Evolutionary conservation across 768 basidiomycete species (phyloP).

Genomic region (Hygrocybe punicea): DNA sequence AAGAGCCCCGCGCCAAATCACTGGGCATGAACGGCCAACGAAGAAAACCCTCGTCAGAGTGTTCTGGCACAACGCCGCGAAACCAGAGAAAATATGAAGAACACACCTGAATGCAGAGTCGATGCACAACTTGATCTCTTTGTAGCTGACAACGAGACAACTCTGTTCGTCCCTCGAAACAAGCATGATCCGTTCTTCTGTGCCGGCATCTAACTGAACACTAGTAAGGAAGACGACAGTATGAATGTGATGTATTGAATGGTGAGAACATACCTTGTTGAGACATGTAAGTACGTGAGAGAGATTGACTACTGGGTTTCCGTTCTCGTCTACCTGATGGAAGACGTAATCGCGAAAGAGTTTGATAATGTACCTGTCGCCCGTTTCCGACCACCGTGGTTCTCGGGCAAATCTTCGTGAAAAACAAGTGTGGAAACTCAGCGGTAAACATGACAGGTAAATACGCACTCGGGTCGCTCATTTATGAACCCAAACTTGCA

Average conservation of each 20-base stretch:
- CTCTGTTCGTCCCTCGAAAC: conserved; percentile 94
- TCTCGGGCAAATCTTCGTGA: conserved; percentile 84
- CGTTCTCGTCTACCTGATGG: conserved; percentile 91
- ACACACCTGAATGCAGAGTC: conserved; percentile 80
- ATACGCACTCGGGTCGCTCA: conserved; percentile 91
- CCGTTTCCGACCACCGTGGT: conserved; percentile 96
- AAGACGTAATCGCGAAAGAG: conserved; percentile 98
- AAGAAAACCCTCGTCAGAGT: no score
- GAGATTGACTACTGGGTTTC: conserved; percentile 85
- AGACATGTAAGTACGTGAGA: conserved; percentile 88
- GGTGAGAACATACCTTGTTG: conserved; percentile 68
- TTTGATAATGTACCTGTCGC: conserved; percentile 96
- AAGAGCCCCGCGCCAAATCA: conserved; percentile 41
- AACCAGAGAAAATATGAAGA: not conserved
- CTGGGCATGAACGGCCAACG: conserved; percentile 27
- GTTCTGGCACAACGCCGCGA: not conserved
- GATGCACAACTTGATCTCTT: conserved; percentile 83
- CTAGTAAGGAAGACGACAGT: not conserved
- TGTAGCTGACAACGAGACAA: conserved; percentile 90
- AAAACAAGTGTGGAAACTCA: not conserved
- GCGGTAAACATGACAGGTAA: not conserved
- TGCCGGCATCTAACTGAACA: conserved; percentile 62
- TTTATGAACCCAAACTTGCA: conserved; percentile 98
- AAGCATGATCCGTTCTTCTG: conserved; percentile 93
- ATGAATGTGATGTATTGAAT: not conserved